A percentile compares a stretch with the other conserved stretches of the same genome.
phyloP scores from a whole-genome alignment of 2,329 filamentous ascomycete species.

The Sporothrix protearum region DNA sequence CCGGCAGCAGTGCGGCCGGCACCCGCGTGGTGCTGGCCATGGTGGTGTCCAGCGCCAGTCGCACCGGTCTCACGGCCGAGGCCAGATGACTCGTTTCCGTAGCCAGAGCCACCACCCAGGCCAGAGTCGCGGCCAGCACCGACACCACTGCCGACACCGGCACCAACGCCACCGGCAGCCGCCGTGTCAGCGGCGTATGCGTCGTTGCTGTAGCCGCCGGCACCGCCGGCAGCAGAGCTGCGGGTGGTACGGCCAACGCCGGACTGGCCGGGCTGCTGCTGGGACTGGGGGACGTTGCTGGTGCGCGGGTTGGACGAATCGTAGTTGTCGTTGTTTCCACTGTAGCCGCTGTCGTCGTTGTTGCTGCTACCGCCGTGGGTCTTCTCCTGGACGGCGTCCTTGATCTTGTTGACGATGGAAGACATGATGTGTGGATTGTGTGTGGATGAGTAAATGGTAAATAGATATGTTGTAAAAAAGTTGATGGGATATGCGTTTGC shows the following conservation, averaged over 20 bases:
- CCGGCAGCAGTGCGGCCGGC: not conserved
- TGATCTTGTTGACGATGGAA: conserved; percentile 57
- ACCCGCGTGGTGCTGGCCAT: not conserved
- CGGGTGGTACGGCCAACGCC: conserved; percentile 26
- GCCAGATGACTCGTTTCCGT: not conserved
- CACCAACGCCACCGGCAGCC: not conserved
- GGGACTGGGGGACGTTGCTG: not conserved
- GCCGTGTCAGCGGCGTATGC: not conserved
- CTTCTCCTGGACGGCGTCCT: conserved; percentile 47
- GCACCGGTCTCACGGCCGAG: not conserved
- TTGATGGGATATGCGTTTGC: not conserved
- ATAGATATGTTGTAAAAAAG: not conserved
- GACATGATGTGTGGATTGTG: conserved; percentile 47
- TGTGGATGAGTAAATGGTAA: not conserved
- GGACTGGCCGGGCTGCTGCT: conserved; percentile 3
- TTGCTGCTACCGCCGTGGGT: conserved; percentile 23
- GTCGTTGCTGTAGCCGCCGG: not conserved
- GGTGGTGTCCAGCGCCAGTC: not conserved
- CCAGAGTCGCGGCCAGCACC: not conserved
- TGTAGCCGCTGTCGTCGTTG: not conserved
- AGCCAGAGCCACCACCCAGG: not conserved
- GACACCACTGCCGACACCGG: not conserved
- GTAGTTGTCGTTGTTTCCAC: conserved; percentile 27
- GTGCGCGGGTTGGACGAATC: conserved; percentile 29
- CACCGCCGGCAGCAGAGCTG: conserved; percentile 5